phyloP scores from a whole-genome alignment of 352 stramenopile species.

The Labyrinthula sp. region DNA sequence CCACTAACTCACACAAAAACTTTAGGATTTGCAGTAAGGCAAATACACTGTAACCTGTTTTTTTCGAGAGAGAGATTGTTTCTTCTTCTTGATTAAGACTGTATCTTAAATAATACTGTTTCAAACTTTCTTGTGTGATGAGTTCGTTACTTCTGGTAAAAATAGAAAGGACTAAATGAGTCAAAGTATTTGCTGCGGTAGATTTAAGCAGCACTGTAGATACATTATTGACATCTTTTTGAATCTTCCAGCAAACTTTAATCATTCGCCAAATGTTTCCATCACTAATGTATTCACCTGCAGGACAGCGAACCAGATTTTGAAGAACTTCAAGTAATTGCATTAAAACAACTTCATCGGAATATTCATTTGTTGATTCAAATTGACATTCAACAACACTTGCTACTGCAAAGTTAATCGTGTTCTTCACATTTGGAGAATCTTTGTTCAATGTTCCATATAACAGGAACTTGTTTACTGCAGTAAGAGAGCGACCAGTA shows the following conservation, averaged over 20 bases:
- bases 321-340: constrained; percentile 86
- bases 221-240: constrained; percentile 47
- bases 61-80: no score
- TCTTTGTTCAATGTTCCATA: constrained; percentile 82
- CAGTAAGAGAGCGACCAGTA: constrained; percentile 78
- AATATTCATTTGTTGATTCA: constrained; percentile 70
- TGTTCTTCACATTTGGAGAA: constrained; percentile 55
- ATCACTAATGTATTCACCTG: constrained; percentile 58
- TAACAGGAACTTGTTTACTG: constrained; percentile 92
- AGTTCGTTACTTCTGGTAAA: constrained; percentile 60
- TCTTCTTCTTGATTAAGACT: no score
- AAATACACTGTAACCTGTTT: constrained; percentile 59
- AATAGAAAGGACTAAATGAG: constrained; percentile 82
- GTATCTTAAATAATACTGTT: no score
- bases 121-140: no score
- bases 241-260: constrained; percentile 83
- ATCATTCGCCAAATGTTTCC: constrained; percentile 81
- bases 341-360: constrained; percentile 72
- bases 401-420: constrained; percentile 73
- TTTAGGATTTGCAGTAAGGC: constrained; percentile 72
- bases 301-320: constrained; percentile 71
- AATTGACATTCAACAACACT: constrained; percentile 74
- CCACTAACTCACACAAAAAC: constrained; percentile 72
- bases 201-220: constrained; percentile 62
- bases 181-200: constrained; percentile 79